Conservation (phyloP, 2,329 filamentous ascomycete genomes). For the Graphilbum fragrans region DNA sequence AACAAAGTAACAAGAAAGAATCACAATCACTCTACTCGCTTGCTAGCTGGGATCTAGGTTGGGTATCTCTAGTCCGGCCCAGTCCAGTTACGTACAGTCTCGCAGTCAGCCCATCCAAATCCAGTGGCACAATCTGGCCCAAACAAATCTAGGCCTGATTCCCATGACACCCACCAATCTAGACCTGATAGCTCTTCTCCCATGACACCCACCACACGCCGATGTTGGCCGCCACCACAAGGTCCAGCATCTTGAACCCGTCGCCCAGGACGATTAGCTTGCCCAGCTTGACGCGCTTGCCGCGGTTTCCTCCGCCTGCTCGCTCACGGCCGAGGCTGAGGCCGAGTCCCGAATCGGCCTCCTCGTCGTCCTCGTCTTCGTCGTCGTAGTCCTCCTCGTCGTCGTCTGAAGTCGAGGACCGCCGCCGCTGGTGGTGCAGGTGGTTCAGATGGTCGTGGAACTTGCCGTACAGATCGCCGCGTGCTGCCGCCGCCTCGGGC, state of each 20-base stretch:
- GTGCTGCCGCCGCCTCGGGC: background rate
- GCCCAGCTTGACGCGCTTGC: constrained; percentile 81
- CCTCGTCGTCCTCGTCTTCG: constrained; percentile 17
- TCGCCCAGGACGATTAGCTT: constrained; percentile 86
- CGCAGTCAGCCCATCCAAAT: too few species aligned
- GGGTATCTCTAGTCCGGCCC: too few species aligned
- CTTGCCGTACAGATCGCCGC: constrained; percentile 15
- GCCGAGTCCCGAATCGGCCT: constrained; percentile 21
- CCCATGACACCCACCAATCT: background rate
- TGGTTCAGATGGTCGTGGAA: constrained; percentile 29
- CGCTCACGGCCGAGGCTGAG: constrained; percentile 68
- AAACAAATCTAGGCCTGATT: too few species aligned
- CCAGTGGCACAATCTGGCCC: too few species aligned
- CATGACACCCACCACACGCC: constrained; percentile 90
- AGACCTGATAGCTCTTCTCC: constrained; percentile 37
- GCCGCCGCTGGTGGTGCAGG: constrained; percentile 13
- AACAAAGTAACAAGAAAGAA: too few species aligned
- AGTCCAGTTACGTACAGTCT: too few species aligned
- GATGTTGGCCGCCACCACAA: constrained; percentile 83
- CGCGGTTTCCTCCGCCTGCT: constrained; percentile 75
- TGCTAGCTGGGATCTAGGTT: too few species aligned
- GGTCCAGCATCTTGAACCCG: constrained; percentile 88
- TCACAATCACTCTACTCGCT: too few species aligned
- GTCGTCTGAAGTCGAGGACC: constrained; percentile 1
- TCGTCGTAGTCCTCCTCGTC: constrained; percentile 28